These are phyloP conservation scores for Gastrodia elata DNA, from an alignment of 106 monocot genomes.

Conservation along the genomic window DNA sequence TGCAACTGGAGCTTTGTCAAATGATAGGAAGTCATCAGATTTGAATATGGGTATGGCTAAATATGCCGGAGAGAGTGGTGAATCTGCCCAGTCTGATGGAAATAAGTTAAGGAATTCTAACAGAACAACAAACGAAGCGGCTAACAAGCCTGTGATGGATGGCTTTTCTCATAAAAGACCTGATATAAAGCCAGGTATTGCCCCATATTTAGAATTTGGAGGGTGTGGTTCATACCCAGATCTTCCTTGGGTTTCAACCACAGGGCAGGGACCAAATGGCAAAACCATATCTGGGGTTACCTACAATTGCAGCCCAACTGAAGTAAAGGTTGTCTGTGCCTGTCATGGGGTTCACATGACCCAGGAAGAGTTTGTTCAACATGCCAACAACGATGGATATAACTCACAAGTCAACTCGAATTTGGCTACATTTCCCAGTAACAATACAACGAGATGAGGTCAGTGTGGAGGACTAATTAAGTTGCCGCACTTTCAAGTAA, in stretches of 20 bases:
- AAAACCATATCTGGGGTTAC: slow-evolving; percentile 87
- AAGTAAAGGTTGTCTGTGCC: slow-evolving; percentile 87
- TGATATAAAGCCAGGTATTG: slow-evolving; percentile 60
- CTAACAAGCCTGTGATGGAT: slow-evolving; percentile 16
- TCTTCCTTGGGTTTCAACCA: slow-evolving; percentile 93
- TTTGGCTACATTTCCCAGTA: slow-evolving; percentile 19
- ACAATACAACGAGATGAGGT: slow-evolving; percentile 30
- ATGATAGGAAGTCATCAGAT: not conserved
- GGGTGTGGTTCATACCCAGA: slow-evolving; percentile 76
- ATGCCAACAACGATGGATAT: slow-evolving; percentile 39
- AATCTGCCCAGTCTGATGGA: slow-evolving; percentile 24
- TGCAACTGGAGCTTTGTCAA: not conserved
- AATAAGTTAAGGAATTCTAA: slow-evolving; percentile 15
- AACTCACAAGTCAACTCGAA: slow-evolving; percentile 14
- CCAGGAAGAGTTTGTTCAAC: slow-evolving; percentile 84
- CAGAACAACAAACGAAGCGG: slow-evolving; percentile 20
- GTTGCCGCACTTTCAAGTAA: not conserved
- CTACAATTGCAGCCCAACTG: slow-evolving; percentile 65
- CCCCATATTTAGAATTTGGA: slow-evolving; percentile 58
- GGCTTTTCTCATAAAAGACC: slow-evolving; percentile 18
- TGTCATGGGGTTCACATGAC: slow-evolving; percentile 92
- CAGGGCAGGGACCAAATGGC: slow-evolving; percentile 63
- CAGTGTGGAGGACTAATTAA: slow-evolving; percentile 21
- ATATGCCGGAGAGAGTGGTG: not conserved
- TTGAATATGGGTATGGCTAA: not conserved